A percentile compares a stretch with the other conserved stretches of the same genome.
Conservation (phyloP, 768 basidiomycete genomes). For the Coprinopsis marcescibilis region DNA sequence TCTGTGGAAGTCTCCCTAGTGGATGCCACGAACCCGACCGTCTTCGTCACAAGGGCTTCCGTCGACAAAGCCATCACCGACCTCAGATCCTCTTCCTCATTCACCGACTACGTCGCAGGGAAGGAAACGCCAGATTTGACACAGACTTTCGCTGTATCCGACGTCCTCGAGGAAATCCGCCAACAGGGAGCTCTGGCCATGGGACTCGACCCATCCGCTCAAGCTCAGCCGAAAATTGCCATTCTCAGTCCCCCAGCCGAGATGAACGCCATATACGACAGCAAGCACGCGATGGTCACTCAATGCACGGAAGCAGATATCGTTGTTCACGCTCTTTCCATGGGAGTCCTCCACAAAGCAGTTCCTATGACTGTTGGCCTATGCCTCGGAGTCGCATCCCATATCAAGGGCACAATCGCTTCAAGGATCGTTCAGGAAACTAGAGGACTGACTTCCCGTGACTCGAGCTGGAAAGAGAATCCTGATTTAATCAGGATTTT, state of each 20-base stretch:
- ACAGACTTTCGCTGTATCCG: conserved; percentile 18
- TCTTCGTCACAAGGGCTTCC: conserved; percentile 58
- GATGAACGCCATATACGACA: too few relatives aligned
- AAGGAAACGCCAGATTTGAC: conserved; percentile 20
- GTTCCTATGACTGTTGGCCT: conserved; percentile 71
- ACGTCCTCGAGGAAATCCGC: conserved; percentile 47
- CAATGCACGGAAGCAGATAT: conserved; percentile 32
- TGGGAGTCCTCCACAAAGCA: conserved; percentile 68
- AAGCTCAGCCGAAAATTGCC: conserved; percentile 70
- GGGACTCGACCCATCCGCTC: conserved; percentile 56
- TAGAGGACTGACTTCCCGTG: conserved; percentile 12
- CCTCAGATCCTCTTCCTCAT: conserved; percentile 14
- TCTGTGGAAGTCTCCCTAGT: conserved; percentile 46
- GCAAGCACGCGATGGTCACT: too few relatives aligned
- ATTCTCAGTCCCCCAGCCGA: conserved; percentile 35
- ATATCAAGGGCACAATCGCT: conserved; percentile 47
- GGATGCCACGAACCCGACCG: conserved; percentile 72
- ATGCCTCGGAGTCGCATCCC: conserved; percentile 60
- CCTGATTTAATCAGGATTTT: conserved; percentile 40
- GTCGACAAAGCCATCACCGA: conserved; percentile 34
- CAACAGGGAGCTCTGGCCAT: conserved; percentile 50
- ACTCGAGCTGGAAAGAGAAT: conserved; percentile 9
- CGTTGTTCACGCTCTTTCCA: conserved; percentile 54
- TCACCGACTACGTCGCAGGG: conserved; percentile 32
- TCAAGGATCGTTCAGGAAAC: conserved; percentile 40